Conservation (phyloP, 805 yeast genomes). For the Wickerhamiella kurtzmanii region DNA sequence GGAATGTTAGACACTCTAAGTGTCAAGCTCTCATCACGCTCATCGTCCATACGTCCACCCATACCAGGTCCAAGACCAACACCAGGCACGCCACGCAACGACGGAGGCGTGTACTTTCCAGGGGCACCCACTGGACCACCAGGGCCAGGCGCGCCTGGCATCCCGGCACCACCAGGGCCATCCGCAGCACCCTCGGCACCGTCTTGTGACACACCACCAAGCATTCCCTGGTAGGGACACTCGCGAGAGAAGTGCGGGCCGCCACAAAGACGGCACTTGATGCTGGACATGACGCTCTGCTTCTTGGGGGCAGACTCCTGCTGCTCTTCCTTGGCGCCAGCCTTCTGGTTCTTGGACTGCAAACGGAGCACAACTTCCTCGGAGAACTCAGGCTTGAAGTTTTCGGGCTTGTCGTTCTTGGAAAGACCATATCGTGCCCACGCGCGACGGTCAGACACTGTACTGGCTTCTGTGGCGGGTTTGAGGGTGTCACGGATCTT, state of each 20-base stretch:
- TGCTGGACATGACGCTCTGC: conserved; percentile 29
- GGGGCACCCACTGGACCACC: conserved; percentile 20
- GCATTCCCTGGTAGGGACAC: conserved; percentile 90
- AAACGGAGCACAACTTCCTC: conserved; percentile 12
- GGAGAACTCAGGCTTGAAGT: conserved; percentile 28
- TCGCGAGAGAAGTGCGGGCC: conserved; percentile 87
- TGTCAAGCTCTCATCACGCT: conserved; percentile 77
- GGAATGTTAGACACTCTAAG: conserved; percentile 85
- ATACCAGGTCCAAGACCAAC: conserved; percentile 28
- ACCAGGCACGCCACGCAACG: conserved; percentile 35
- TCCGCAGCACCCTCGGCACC: conserved; percentile 22
- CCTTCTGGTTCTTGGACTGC: conserved; percentile 9
- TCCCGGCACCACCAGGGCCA: no score
- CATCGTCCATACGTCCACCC: conserved; percentile 28
- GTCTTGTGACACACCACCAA: conserved; percentile 39
- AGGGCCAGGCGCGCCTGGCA: conserved; percentile 19
- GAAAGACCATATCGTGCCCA: conserved; percentile 88
- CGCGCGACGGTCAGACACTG: conserved; percentile 72
- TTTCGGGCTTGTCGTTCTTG: conserved; percentile 33
- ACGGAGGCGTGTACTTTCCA: conserved; percentile 51
- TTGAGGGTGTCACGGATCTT: conserved; percentile 63
- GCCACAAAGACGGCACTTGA: conserved; percentile 79
- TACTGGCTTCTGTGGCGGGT: conserved; percentile 69
- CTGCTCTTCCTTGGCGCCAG: conserved; percentile 36
- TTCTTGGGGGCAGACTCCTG: conserved; percentile 35